Conservation (phyloP, 257 asterid species). For the Nicotiana noctiflora region DNA sequence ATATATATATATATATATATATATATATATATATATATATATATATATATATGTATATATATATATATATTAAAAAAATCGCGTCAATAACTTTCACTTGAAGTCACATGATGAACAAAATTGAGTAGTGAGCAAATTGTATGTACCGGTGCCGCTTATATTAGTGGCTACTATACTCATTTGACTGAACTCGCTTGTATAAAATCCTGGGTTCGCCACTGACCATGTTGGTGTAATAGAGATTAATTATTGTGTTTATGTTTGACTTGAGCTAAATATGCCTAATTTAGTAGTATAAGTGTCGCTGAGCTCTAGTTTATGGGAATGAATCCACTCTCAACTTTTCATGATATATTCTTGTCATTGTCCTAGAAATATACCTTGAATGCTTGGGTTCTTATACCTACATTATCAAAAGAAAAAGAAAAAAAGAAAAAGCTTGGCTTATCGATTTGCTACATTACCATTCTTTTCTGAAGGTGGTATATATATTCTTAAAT, state of each 20-base stretch:
- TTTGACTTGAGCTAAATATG: not conserved
- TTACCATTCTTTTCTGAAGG: not conserved
- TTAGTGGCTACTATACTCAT: too few relatives aligned
- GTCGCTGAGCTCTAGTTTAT: not conserved
- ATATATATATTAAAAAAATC: too few relatives aligned
- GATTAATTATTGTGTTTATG: not conserved
- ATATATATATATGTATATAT: too few relatives aligned
- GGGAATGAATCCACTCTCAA: not conserved
- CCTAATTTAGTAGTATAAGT: not conserved
- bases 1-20: too few relatives aligned
- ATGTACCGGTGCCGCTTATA: too few relatives aligned
- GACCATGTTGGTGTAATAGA: not conserved
- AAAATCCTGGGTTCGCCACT: too few relatives aligned
- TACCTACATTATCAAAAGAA: not conserved
- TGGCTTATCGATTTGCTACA: not conserved
- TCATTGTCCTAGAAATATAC: not conserved
- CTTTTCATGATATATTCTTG: not conserved
- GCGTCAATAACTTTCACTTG: too few relatives aligned
- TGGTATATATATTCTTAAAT: not conserved
- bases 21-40: too few relatives aligned
- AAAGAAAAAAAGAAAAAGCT: not conserved
- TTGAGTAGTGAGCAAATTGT: too few relatives aligned
- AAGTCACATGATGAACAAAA: too few relatives aligned
- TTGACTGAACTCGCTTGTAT: too few relatives aligned
- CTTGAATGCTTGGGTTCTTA: not conserved